A percentile compares a stretch with the other conserved stretches of the same genome.
These are phyloP conservation scores for Oenanthe sinensis DNA, from an alignment of 129 eudicot genomes.

Conservation along the genomic window DNA sequence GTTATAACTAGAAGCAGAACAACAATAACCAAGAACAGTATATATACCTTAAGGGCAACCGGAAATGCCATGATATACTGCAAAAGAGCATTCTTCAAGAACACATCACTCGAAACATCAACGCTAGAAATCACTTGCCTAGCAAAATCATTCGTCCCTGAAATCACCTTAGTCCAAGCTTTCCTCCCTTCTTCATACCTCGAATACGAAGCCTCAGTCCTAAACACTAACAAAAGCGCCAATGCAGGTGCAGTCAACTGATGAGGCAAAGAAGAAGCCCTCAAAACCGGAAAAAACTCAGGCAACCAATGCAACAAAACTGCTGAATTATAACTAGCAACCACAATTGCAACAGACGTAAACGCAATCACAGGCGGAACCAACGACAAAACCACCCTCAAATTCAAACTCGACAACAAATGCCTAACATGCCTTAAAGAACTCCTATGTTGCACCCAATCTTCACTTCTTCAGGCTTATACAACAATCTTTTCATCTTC, in stretches of 20 bases:
- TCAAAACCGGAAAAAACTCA: too few species aligned
- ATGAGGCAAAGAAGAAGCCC: too few species aligned
- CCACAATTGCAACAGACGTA: too few species aligned
- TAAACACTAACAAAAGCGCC: conserved; percentile 88
- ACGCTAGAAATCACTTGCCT: conserved; percentile 77
- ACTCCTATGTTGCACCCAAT: too few species aligned
- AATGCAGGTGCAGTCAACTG: conserved; percentile 93
- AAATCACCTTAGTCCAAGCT: conserved; percentile 79
- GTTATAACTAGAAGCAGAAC: background rate
- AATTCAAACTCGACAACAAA: too few species aligned
- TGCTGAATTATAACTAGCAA: too few species aligned
- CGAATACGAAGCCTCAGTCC: conserved; percentile 99
- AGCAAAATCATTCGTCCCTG: conserved; percentile 80
- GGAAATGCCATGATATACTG: conserved; percentile 85
- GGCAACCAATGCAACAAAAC: too few species aligned
- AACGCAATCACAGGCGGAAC: too few species aligned
- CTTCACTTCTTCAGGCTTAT: too few species aligned
- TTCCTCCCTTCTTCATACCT: conserved; percentile 92
- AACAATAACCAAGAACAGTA: background rate
- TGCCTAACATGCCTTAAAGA: too few species aligned
- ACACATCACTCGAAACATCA: conserved; percentile 36
- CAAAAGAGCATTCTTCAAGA: conserved; percentile 68
- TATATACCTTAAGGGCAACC: conserved; percentile 77
- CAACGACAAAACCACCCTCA: too few species aligned
- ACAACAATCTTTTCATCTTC: too few species aligned